These are phyloP conservation scores for Claviceps sp. DNA, from an alignment of 2,329 filamentous ascomycete species.

Conservation along the genomic window DNA sequence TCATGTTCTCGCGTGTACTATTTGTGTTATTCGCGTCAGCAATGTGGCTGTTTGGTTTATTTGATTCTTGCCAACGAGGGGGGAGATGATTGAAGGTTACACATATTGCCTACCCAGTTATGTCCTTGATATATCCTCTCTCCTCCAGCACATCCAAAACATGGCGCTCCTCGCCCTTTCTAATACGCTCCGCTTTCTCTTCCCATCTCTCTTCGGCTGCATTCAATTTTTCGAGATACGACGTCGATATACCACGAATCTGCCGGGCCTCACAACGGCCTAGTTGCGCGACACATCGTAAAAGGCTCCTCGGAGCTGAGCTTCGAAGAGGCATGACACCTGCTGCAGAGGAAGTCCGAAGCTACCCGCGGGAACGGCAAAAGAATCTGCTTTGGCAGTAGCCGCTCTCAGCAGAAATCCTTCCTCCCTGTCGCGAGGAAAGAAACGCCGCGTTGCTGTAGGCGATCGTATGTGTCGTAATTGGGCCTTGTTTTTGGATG, in stretches of 20 bases:
- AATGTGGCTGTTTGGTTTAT: not conserved
- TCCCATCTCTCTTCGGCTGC: constrained; percentile 34
- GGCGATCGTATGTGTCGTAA: not conserved
- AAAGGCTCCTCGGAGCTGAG: constrained; percentile 9
- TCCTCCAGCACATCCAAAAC: constrained; percentile 55
- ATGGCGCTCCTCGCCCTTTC: constrained; percentile 34
- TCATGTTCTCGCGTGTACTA: constrained; percentile 39
- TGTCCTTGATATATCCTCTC: constrained; percentile 59
- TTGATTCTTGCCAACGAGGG: constrained; percentile 10
- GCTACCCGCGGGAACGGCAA: not conserved
- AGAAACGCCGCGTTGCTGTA: not conserved
- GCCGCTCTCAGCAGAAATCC: not conserved
- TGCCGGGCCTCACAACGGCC: constrained; percentile 11
- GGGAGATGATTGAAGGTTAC: not conserved
- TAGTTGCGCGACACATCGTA: constrained; percentile 13
- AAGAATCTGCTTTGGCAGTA: not conserved
- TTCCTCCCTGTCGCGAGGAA: not conserved
- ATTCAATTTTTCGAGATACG: constrained; percentile 29
- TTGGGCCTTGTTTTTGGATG: not conserved
- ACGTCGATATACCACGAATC: constrained; percentile 25
- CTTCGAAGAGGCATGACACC: not conserved
- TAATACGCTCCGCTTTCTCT: constrained; percentile 31
- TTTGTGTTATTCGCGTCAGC: not conserved
- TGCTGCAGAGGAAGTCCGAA: not conserved
- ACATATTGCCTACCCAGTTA: constrained; percentile 50